These are phyloP conservation scores for Yamadazyma paraphyllophila DNA, from an alignment of 805 yeast genomes.

Conservation along the genomic window DNA sequence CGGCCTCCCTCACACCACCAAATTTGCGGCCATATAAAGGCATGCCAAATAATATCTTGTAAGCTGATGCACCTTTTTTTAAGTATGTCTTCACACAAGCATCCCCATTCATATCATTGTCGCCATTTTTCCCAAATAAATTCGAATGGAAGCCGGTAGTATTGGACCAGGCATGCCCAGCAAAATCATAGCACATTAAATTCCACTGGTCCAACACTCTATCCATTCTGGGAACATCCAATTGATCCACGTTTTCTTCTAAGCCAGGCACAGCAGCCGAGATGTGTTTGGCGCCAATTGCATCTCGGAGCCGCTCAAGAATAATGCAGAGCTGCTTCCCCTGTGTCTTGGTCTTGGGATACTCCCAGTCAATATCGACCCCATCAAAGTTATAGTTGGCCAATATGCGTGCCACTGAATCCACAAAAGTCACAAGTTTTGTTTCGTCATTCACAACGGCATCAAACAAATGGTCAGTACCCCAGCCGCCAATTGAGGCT, in stretches of 20 bases:
- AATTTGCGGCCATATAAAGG: constrained; percentile 70
- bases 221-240: constrained; percentile 57
- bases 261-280: constrained; percentile 80
- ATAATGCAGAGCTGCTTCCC: constrained; percentile 44
- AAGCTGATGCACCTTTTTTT: constrained; percentile 38
- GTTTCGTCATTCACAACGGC: constrained; percentile 21
- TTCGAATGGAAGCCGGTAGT: constrained; percentile 69
- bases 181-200: constrained; percentile 87
- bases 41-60: constrained; percentile 75
- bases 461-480: constrained; percentile 45
- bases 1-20: constrained; percentile 30
- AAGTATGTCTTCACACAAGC: constrained; percentile 47
- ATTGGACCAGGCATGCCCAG: constrained; percentile 69
- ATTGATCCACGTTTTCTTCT: constrained; percentile 37
- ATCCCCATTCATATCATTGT: constrained; percentile 46
- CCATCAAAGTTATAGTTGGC: constrained; percentile 75
- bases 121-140: constrained; percentile 43
- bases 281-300: constrained; percentile 47
- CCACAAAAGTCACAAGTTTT: constrained; percentile 46
- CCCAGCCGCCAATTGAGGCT: constrained; percentile 84
- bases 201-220: constrained; percentile 67
- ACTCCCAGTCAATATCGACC: constrained; percentile 94
- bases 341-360: constrained; percentile 54
- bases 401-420: constrained; percentile 48
- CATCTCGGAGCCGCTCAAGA: constrained; percentile 37